Evolutionary conservation across 148 eudicot species (phyloP).

Genomic region (Drosera capensis): DNA sequence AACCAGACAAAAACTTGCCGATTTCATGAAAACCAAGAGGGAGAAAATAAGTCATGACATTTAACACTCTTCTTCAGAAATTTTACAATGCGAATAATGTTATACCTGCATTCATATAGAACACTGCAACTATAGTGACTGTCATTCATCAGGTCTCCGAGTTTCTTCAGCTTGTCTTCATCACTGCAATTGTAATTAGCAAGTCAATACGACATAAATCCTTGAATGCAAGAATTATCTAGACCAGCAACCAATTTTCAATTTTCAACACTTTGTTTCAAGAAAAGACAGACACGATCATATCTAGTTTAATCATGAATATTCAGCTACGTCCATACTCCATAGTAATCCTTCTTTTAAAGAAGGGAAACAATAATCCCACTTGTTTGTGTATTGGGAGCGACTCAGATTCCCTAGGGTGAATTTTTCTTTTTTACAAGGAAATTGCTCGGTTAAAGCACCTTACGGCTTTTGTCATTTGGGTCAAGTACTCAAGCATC

Average conservation of each 20-base stretch:
- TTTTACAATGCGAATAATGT: neutral
- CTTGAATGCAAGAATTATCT: neutral
- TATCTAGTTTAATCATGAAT: neutral
- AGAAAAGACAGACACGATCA: neutral
- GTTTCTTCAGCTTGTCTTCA: constrained; percentile 77
- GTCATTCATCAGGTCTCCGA: constrained; percentile 93
- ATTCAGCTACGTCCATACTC: too few species aligned
- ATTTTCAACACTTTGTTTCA: neutral
- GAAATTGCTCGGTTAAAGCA: too few species aligned
- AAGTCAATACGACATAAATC: too few species aligned
- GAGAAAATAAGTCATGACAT: neutral
- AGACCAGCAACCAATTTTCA: neutral
- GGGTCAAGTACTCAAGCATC: too few species aligned
- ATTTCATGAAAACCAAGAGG: neutral
- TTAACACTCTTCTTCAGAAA: neutral
- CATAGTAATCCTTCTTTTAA: too few species aligned
- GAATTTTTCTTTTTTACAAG: too few species aligned
- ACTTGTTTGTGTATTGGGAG: too few species aligned
- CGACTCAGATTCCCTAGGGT: too few species aligned
- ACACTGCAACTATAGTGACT: constrained; percentile 95
- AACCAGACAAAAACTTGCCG: neutral
- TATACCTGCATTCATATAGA: constrained; percentile 91
- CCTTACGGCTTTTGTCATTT: too few species aligned
- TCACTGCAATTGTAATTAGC: constrained; percentile 69
- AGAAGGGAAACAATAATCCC: too few species aligned